phyloP scores from a whole-genome alignment of 1,284 basidiomycete species.

The Leccinum colubrinum region DNA sequence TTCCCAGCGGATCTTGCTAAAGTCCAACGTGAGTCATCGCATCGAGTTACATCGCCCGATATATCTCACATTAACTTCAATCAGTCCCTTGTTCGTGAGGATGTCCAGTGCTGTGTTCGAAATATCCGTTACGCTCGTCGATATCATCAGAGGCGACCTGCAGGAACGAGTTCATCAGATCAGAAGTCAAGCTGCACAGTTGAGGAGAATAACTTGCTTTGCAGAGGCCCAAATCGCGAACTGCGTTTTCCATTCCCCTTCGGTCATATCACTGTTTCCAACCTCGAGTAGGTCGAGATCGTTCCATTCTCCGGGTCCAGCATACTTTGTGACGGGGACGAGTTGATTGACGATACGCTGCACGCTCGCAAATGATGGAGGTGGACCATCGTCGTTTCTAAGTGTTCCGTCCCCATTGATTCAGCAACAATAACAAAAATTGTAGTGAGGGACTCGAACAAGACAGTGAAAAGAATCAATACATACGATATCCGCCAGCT shows the following conservation, averaged over 20 bases:
- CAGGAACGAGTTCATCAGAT: not conserved
- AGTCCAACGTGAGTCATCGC: not conserved
- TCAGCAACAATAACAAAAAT: not conserved
- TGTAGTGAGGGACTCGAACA: not conserved
- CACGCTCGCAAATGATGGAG: conserved; percentile 44
- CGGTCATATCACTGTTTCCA: conserved; percentile 42
- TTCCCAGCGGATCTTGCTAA: conserved; percentile 49
- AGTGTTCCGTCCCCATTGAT: not conserved
- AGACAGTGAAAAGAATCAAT: not conserved
- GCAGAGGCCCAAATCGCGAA: conserved; percentile 44
- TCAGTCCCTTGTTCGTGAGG: conserved; percentile 8
- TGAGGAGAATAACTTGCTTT: conserved; percentile 2
- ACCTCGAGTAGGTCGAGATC: conserved; percentile 50
- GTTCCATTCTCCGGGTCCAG: conserved; percentile 44
- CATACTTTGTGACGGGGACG: conserved; percentile 46
- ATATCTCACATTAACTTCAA: conserved; percentile 10
- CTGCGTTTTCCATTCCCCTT: conserved; percentile 45
- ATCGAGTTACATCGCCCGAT: not conserved
- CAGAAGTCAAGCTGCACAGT: not conserved
- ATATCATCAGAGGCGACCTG: conserved; percentile 14
- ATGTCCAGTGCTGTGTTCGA: conserved; percentile 3
- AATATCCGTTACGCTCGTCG: conserved; percentile 8
- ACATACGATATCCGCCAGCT: conserved; percentile 45
- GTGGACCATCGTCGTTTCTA: conserved; percentile 50
- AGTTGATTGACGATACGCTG: conserved; percentile 50